These are phyloP conservation scores for Trichoderma sp. DNA, from an alignment of 2,329 filamentous ascomycete genomes.

Conservation along the genomic window DNA sequence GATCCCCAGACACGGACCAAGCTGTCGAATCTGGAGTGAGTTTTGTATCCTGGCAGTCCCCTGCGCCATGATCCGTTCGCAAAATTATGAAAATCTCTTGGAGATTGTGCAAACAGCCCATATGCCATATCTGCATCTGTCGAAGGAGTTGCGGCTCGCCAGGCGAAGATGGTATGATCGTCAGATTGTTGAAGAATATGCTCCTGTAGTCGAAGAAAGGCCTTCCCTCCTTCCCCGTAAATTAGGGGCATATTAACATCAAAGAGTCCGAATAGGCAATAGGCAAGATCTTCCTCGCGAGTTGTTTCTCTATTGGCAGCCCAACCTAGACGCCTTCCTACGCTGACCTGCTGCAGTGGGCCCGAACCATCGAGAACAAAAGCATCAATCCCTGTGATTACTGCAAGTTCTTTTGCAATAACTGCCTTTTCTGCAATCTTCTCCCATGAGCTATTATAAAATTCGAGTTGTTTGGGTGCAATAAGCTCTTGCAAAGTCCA, in stretches of 20 bases:
- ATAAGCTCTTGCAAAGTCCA: not conserved
- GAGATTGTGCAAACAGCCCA: not conserved
- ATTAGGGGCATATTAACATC: not conserved
- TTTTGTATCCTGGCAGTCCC: not conserved
- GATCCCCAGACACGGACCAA: not conserved
- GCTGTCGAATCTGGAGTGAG: not conserved
- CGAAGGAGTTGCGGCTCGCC: not conserved
- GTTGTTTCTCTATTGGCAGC: not conserved
- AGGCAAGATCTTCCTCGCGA: not conserved
- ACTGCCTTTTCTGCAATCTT: not conserved
- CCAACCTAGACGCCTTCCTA: not conserved
- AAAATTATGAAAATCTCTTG: not conserved
- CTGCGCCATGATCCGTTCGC: not conserved
- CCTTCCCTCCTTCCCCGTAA: not conserved
- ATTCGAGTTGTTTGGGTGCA: not conserved
- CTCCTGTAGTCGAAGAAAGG: not conserved
- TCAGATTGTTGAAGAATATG: not conserved
- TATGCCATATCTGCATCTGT: rapidly evolving
- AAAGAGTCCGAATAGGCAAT: not conserved
- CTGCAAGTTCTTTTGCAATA: not conserved
- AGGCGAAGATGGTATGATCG: not conserved
- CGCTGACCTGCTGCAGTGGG: not conserved
- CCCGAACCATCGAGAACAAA: not conserved
- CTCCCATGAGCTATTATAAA: not conserved
- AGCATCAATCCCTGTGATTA: not conserved